phyloP scores from a whole-genome alignment of 2,329 filamentous ascomycete species.

The Fonsecaea multimorphosa region DNA sequence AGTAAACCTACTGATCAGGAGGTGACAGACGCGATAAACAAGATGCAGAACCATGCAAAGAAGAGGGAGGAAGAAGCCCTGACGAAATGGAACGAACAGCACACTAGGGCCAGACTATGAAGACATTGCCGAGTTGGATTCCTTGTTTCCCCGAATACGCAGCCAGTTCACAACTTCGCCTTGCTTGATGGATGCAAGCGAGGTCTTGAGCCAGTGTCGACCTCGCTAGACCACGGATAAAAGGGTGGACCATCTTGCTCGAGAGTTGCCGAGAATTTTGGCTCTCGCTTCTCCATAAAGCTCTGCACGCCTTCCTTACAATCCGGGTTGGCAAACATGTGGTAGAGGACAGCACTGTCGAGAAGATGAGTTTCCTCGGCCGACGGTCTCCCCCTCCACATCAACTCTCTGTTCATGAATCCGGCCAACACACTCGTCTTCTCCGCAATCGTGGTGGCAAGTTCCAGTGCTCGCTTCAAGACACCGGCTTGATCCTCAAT shows the following conservation, averaged over 20 bases:
- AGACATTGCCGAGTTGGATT: neutral
- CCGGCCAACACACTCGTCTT: slow-evolving; percentile 63
- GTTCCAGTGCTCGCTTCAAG: slow-evolving; percentile 66
- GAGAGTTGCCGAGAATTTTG: slow-evolving; percentile 66
- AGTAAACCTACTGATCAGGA: slow-evolving; percentile 47
- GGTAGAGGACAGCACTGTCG: slow-evolving; percentile 55
- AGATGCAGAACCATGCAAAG: slow-evolving; percentile 43
- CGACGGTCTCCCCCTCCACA: slow-evolving; percentile 43
- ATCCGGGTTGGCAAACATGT: slow-evolving; percentile 57
- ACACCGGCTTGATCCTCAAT: slow-evolving; percentile 64
- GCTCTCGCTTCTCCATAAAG: slow-evolving; percentile 71
- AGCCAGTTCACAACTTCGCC: slow-evolving; percentile 17
- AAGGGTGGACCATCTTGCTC: slow-evolving; percentile 63
- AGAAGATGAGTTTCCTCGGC: slow-evolving; percentile 73
- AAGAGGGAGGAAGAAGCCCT: slow-evolving; percentile 46
- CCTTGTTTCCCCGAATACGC: neutral
- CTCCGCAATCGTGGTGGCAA: slow-evolving; percentile 69
- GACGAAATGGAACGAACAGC: slow-evolving; percentile 42
- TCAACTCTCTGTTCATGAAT: slow-evolving; percentile 30
- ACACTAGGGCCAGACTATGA: slow-evolving; percentile 43
- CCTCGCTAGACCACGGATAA: slow-evolving; percentile 72
- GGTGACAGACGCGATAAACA: slow-evolving; percentile 43
- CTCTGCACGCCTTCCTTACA: slow-evolving; percentile 69
- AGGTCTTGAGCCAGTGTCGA: slow-evolving; percentile 48
- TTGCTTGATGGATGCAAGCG: slow-evolving; percentile 13